Conservation (phyloP, 805 yeast genomes). For the Candida nanaspora region DNA sequence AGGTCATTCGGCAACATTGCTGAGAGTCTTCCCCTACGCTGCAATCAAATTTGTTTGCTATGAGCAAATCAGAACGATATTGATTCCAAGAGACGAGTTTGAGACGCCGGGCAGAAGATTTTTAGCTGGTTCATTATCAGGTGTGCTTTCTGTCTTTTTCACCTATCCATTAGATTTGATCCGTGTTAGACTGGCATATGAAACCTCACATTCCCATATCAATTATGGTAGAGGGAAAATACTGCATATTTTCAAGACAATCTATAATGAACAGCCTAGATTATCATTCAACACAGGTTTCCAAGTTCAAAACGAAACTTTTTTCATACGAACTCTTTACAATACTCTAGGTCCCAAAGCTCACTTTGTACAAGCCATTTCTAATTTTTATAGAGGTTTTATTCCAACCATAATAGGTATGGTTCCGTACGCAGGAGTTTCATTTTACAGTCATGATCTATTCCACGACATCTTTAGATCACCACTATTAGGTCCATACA, state of each 20-base stretch:
- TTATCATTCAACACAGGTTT: conserved; percentile 22
- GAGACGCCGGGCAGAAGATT: conserved; percentile 81
- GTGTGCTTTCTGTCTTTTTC: conserved; percentile 75
- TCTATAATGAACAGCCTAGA: conserved; percentile 27
- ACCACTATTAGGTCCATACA: conserved; percentile 43
- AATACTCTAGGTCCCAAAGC: conserved; percentile 25
- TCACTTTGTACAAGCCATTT: conserved; percentile 30
- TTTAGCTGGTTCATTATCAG: conserved; percentile 85
- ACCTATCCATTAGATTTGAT: conserved; percentile 91
- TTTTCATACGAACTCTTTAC: conserved; percentile 21
- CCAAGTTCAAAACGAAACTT: conserved; percentile 21
- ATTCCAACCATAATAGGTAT: conserved; percentile 90
- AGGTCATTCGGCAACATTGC: conserved; percentile 90
- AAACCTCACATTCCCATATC: conserved; percentile 40
- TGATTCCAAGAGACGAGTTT: conserved; percentile 66
- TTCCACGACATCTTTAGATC: conserved; percentile 81
- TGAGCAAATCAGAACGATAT: conserved; percentile 76
- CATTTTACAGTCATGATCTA: conserved; percentile 88
- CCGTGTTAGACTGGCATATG: conserved; percentile 87
- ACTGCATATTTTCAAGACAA: conserved; percentile 19
- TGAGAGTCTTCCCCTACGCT: conserved; percentile 93
- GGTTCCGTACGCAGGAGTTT: conserved; percentile 97
- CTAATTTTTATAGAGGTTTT: conserved; percentile 90
- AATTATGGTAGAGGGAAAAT: conserved; percentile 24
- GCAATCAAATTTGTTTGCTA: conserved; percentile 95